Conservation (phyloP, 768 basidiomycete species). For the Pleurotus sapidus region DNA sequence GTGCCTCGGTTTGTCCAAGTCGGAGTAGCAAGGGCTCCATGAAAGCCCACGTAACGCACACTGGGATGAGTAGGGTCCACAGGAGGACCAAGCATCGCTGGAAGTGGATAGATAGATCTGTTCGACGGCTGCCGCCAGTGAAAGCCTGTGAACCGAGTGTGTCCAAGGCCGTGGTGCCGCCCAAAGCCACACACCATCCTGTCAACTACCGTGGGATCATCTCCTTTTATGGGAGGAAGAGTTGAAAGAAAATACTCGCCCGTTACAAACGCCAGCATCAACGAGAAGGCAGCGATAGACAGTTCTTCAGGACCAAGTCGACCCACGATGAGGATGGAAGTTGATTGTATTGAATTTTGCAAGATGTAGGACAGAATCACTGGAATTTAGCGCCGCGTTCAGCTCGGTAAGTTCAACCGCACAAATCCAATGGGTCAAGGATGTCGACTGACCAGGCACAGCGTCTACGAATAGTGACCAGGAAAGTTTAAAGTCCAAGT, state of each 20-base stretch:
- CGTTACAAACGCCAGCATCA: constrained; percentile 80
- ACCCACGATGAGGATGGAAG: constrained; percentile 60
- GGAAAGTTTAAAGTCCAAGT: constrained; percentile 35
- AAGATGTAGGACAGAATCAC: constrained; percentile 69
- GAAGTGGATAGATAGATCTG: constrained; percentile 68
- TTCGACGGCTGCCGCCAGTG: constrained; percentile 56
- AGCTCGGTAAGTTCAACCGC: not conserved
- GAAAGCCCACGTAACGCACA: constrained; percentile 60
- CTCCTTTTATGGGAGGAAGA: constrained; percentile 16
- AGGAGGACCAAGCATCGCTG: constrained; percentile 68
- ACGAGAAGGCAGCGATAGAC: constrained; percentile 67
- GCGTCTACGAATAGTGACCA: constrained; percentile 52
- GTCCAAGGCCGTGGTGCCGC: constrained; percentile 76
- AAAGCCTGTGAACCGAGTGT: constrained; percentile 78
- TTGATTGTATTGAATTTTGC: constrained; percentile 73
- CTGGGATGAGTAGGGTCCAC: constrained; percentile 62
- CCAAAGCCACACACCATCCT: constrained; percentile 79
- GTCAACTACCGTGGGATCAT: constrained; percentile 47
- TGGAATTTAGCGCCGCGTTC: constrained; percentile 19
- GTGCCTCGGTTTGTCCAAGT: constrained; percentile 56
- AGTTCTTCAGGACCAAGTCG: constrained; percentile 68
- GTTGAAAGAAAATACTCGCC: constrained; percentile 47
- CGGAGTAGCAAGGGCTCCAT: constrained; percentile 59
- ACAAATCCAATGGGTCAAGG: not conserved
- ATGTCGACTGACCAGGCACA: constrained; percentile 43